Conservation (phyloP, 2,329 filamentous ascomycete genomes). For the Cercospora citrullina region DNA sequence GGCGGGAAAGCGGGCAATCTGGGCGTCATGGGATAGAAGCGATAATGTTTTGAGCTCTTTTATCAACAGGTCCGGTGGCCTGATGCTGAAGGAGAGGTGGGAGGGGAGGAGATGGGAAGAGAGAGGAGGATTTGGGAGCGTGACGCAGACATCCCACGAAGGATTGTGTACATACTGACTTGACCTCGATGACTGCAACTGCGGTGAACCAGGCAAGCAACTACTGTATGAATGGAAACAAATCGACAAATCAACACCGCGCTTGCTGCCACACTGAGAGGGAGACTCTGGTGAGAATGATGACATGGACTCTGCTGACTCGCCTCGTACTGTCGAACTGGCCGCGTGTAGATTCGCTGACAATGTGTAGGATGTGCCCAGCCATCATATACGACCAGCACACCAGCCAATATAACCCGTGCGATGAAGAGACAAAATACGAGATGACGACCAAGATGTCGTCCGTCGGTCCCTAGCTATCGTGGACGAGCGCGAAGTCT, state of each 20-base stretch:
- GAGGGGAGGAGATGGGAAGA: neutral
- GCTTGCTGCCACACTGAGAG: neutral
- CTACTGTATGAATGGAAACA: neutral
- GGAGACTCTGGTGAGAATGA: neutral
- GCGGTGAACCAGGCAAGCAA: neutral
- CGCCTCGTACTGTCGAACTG: neutral
- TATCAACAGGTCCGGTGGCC: neutral
- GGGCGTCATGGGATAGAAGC: slow-evolving; percentile 4
- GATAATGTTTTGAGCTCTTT: slow-evolving; percentile 8
- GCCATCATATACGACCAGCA: no score
- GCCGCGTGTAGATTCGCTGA: neutral
- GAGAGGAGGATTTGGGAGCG: neutral
- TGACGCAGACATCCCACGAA: neutral
- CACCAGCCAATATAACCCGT: neutral
- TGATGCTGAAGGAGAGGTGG: slow-evolving; percentile 6
- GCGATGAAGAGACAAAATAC: neutral
- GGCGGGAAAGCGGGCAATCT: neutral
- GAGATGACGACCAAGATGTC: neutral
- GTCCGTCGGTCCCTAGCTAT: no score
- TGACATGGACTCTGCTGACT: neutral
- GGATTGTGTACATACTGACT: slow-evolving; percentile 3
- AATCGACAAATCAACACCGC: neutral
- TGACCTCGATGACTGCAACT: neutral
- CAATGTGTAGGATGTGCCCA: neutral
- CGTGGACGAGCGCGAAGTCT: neutral